phyloP scores from a whole-genome alignment of 345 rosid genomes.

The Rubroshorea leprosula region DNA sequence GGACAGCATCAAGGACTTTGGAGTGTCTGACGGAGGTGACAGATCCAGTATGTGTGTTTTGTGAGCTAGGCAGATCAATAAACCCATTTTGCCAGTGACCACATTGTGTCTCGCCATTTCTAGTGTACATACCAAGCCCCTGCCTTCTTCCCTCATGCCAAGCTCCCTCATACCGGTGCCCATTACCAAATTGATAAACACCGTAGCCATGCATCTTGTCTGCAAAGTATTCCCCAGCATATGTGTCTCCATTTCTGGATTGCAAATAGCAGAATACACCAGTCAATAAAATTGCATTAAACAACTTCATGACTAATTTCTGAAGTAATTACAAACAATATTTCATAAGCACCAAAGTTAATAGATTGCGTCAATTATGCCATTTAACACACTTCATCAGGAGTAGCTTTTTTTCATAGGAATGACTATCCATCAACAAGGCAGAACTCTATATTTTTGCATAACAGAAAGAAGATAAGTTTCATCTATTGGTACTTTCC shows the following conservation, averaged over 20 bases:
- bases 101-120: slow-evolving; percentile 63
- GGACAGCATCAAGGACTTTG: slow-evolving; percentile 39
- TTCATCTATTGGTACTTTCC: too few species aligned
- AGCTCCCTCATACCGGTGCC: slow-evolving; percentile 76
- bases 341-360: not conserved
- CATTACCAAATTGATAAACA: slow-evolving; percentile 69
- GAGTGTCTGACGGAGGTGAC: slow-evolving; percentile 23
- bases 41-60: slow-evolving; percentile 19
- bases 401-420: too few species aligned
- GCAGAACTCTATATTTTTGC: too few species aligned
- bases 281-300: not conserved
- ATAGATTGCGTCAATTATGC: too few species aligned
- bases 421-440: too few species aligned
- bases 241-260: slow-evolving; percentile 68
- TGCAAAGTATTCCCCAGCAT: slow-evolving; percentile 79
- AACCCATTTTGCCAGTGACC: slow-evolving; percentile 76
- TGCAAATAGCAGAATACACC: not conserved
- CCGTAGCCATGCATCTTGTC: slow-evolving; percentile 88
- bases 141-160: slow-evolving; percentile 94
- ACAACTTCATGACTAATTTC: not conserved
- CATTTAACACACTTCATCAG: too few species aligned
- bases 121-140: slow-evolving; percentile 76
- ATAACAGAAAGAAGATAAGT: too few species aligned
- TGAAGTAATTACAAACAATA: too few species aligned
- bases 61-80: slow-evolving; percentile 26